Evolutionary conservation across 805 yeast genomes (phyloP), one percentile per base, ranked within the genome.

Genomic region (Sugiyamaella marilandica): DNA sequence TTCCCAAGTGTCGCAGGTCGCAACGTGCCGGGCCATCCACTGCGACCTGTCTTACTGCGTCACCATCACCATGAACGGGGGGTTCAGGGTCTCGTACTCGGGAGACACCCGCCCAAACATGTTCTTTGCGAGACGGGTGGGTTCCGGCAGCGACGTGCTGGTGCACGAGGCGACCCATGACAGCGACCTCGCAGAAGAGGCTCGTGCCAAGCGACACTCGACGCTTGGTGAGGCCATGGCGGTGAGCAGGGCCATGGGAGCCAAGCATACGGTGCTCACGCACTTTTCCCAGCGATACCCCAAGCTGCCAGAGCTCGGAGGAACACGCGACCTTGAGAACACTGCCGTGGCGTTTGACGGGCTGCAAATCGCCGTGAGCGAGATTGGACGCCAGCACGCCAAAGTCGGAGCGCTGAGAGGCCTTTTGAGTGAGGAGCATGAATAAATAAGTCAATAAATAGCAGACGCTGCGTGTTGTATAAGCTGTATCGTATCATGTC

Each of bases 151-250:
- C 26, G 92, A 89, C 63, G 66, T 94, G 47, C 74, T 94, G 54
- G 83, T 94, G 47, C 99, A 94, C 67, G 99, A 94, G 67, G 91
- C 97, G 0, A 88, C 99, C 0, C 77, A 94, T 56, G 97, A 88
- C 53, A 87, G 89, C 66, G 87, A 79, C 32, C 73, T 89, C 45
- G 71, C 75, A 5, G 82, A 79, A 50, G 97, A 90, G 66, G 99
- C 99, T 0, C 68, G 79, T 26, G 75, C 78, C 33, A 94, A 94
- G 65, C 80, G 81, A 55, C 99, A 94, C 65, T 83, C 95, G 11
- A 94, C 99, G 0, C 80, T 90, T 52, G 79, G 85, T 18, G 98
- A 92, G 64, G 98, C 98, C 0, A 74, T 91, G 29, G 73, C 71
- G 13, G 82, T 90, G 2, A 81, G 87, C 0, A 73, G 78, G 51